Percentiles rank a stretch among this genome's conserved stretches.
These are phyloP conservation scores for Arthroderma sp. DNA, from an alignment of 2,329 filamentous ascomycete genomes.

Conservation along the genomic window DNA sequence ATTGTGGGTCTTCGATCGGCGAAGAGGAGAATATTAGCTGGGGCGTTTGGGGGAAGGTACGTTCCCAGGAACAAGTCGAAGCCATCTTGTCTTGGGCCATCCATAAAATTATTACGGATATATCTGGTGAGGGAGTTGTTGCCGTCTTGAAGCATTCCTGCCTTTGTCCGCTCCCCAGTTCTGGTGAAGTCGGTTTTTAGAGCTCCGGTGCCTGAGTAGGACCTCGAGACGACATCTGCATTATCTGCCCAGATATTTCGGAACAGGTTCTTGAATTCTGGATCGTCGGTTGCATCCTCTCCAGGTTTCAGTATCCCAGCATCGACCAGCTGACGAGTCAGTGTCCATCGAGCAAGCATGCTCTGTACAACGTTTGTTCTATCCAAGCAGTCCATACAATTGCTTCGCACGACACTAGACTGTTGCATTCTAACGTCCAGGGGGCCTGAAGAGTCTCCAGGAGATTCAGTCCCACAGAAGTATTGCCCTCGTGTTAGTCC, in stretches of 20 bases:
- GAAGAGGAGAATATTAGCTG: constrained; percentile 62
- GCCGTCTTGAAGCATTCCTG: constrained; percentile 72
- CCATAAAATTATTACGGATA: constrained; percentile 83
- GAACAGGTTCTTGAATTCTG: constrained; percentile 77
- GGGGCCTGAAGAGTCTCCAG: constrained; percentile 53
- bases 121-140: constrained; percentile 84
- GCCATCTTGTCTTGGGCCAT: constrained; percentile 86
- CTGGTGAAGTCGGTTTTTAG: constrained; percentile 97
- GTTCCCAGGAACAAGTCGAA: constrained; percentile 88
- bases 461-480: constrained; percentile 82
- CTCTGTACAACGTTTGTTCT: constrained; percentile 96
- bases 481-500: constrained; percentile 71
- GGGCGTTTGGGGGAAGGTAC: constrained; percentile 62
- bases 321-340: constrained; percentile 81
- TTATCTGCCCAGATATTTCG: constrained; percentile 98
- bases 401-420: constrained; percentile 84
- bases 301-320: constrained; percentile 64
- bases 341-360: constrained; percentile 80
- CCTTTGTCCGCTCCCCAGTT: constrained; percentile 76
- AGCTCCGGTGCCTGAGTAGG: constrained; percentile 90
- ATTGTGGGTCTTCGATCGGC: constrained; percentile 72
- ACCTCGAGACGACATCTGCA: constrained; percentile 81
- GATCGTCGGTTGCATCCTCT: constrained; percentile 65
- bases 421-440: constrained; percentile 72
- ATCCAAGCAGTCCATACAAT: constrained; percentile 98